These are phyloP conservation scores for Colletotrichum spaethianum DNA, from an alignment of 2,329 filamentous ascomycete species.

Conservation along the genomic window DNA sequence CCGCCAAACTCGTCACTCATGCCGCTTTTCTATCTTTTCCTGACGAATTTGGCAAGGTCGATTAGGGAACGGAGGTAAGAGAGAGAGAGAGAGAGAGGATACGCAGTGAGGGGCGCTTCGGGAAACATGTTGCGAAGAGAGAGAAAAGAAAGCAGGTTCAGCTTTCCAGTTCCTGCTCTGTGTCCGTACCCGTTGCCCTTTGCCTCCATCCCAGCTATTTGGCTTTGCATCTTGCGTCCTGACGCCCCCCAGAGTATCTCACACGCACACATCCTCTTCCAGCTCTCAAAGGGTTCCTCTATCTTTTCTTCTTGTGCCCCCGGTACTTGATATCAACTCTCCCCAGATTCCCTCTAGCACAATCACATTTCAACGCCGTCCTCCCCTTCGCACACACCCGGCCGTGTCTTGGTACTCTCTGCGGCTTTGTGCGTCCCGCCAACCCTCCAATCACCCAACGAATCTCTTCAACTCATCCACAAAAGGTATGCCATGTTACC, in stretches of 20 bases:
- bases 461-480: neutral
- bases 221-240: neutral
- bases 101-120: neutral
- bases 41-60: neutral
- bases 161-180: slow-evolving; percentile 3
- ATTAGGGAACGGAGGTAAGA: neutral
- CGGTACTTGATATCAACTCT: neutral
- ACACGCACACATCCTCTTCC: neutral
- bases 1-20: slow-evolving; percentile 6
- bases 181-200: neutral
- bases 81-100: neutral
- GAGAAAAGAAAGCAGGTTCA: slow-evolving; percentile 4
- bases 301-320: neutral
- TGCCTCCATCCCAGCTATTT: slow-evolving; percentile 5
- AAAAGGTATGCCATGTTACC: slow-evolving; percentile 6
- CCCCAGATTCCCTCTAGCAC: neutral
- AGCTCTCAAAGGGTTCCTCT: neutral
- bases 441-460: slow-evolving; percentile 2
- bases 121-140: neutral
- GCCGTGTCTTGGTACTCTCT: neutral
- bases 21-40: neutral
- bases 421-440: neutral
- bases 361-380: neutral
- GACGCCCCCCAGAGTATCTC: neutral
- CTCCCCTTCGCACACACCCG: neutral